phyloP scores from a whole-genome alignment of 768 basidiomycete genomes.

The Scleroderma bovista region DNA sequence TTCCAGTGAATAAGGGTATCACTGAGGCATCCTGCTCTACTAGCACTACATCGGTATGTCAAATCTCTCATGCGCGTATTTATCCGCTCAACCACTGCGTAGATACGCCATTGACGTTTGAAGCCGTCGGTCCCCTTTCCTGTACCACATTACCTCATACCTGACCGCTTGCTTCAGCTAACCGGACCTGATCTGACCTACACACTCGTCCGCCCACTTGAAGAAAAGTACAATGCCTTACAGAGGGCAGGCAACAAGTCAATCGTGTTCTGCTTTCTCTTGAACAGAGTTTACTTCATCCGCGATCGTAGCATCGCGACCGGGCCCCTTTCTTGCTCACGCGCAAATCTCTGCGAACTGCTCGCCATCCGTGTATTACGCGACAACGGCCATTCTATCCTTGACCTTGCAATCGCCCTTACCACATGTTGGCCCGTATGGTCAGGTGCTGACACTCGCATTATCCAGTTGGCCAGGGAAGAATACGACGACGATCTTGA shows the following conservation, averaged over 20 bases:
- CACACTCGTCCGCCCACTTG: slow-evolving; percentile 80
- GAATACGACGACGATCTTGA: slow-evolving; percentile 69
- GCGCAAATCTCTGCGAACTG: slow-evolving; percentile 85
- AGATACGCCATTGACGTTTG: slow-evolving; percentile 84
- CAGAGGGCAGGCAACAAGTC: slow-evolving; percentile 75
- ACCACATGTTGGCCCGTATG: slow-evolving; percentile 83
- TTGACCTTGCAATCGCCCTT: slow-evolving; percentile 62
- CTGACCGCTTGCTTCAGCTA: slow-evolving; percentile 42
- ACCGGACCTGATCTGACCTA: slow-evolving; percentile 86
- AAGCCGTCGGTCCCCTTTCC: slow-evolving; percentile 50
- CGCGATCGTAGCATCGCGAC: slow-evolving; percentile 73
- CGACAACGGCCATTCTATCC: slow-evolving; percentile 60
- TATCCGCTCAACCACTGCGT: slow-evolving; percentile 3
- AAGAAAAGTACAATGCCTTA: slow-evolving; percentile 76
- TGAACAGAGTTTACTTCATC: slow-evolving; percentile 82
- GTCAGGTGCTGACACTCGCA: slow-evolving; percentile 58
- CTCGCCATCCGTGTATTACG: slow-evolving; percentile 78
- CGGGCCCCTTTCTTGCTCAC: slow-evolving; percentile 60
- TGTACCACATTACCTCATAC: neutral
- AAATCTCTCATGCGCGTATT: neutral
- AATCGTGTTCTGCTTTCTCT: slow-evolving; percentile 80
- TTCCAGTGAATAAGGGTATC: slow-evolving; percentile 3
- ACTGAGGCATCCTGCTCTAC: neutral
- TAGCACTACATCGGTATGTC: slow-evolving; percentile 66
- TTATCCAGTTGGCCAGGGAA: slow-evolving; percentile 53